Conservation (phyloP, 139 green algal species). For the Chlorella sp. region DNA sequence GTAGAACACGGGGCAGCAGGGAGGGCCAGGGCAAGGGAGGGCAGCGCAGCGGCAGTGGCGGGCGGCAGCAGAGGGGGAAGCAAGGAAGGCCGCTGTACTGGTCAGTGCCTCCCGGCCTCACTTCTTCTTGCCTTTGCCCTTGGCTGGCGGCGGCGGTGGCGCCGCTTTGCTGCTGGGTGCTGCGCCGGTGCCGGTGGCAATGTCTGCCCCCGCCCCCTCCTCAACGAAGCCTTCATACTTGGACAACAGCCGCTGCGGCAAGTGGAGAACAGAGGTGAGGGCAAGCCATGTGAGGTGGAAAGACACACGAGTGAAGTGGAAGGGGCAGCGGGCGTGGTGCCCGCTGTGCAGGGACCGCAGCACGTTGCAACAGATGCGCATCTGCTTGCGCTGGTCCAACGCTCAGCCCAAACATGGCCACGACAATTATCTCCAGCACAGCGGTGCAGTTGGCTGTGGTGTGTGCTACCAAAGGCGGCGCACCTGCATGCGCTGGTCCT, state of each 20-base stretch:
- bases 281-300: no score
- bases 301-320: no score
- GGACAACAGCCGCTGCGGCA: slow-evolving; percentile 25
- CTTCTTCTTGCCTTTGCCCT: slow-evolving; percentile 17
- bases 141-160: neutral
- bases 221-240: slow-evolving; percentile 7
- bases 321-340: no score
- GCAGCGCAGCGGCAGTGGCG: neutral
- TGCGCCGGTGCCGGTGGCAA: neutral
- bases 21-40: neutral
- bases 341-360: no score
- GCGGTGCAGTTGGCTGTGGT: no score
- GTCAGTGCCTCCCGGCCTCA: no score
- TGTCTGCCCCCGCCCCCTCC: neutral
- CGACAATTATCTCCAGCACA: no score
- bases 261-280: neutral
- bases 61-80: neutral
- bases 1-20: neutral
- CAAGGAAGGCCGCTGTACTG: neutral
- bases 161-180: neutral
- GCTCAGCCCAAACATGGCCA: no score
- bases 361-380: neutral
- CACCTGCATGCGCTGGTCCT: slow-evolving; percentile 44
- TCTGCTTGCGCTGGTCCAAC: no score
- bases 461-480: neutral